phyloP scores from a whole-genome alignment of 2,329 filamentous ascomycete genomes.

The Chaetomium globosum region DNA sequence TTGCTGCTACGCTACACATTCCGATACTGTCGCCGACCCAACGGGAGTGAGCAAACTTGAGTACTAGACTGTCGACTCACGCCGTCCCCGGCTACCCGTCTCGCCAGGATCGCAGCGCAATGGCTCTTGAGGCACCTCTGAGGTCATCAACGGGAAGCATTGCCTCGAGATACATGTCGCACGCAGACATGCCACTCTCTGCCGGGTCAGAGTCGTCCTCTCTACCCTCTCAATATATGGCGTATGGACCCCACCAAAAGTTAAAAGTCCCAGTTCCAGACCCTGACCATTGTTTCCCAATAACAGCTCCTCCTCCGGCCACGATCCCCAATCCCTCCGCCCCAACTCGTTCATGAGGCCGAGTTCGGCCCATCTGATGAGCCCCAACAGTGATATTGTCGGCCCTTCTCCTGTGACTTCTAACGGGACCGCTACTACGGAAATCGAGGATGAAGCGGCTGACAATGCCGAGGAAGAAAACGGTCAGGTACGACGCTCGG shows the following conservation, averaged over 20 bases:
- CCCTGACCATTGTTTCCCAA: conserved; percentile 27
- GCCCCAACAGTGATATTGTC: conserved; percentile 69
- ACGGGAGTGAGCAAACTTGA: not conserved
- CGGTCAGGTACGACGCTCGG: conserved; percentile 31
- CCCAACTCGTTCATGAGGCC: conserved; percentile 55
- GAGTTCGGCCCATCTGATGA: conserved; percentile 55
- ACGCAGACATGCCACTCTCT: conserved; percentile 59
- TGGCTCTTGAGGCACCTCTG: conserved; percentile 66
- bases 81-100: conserved; percentile 12
- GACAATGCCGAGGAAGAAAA: conserved; percentile 52
- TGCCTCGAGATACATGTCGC: conserved; percentile 56
- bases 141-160: conserved; percentile 63
- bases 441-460: conserved; percentile 79
- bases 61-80: not conserved
- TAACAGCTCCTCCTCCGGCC: conserved; percentile 48
- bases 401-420: conserved; percentile 85
- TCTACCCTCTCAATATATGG: conserved; percentile 53
- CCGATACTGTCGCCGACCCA: not conserved
- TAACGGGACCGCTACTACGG: conserved; percentile 78
- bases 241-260: conserved; percentile 47
- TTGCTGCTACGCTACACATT: not conserved
- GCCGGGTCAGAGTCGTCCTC: conserved; percentile 54
- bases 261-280: conserved; percentile 9
- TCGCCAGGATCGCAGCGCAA: conserved; percentile 39
- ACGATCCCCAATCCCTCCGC: conserved; percentile 54